Evolutionary conservation across 2,329 filamentous ascomycete species (phyloP).

Genomic region (Pyrenophora teres): DNA sequence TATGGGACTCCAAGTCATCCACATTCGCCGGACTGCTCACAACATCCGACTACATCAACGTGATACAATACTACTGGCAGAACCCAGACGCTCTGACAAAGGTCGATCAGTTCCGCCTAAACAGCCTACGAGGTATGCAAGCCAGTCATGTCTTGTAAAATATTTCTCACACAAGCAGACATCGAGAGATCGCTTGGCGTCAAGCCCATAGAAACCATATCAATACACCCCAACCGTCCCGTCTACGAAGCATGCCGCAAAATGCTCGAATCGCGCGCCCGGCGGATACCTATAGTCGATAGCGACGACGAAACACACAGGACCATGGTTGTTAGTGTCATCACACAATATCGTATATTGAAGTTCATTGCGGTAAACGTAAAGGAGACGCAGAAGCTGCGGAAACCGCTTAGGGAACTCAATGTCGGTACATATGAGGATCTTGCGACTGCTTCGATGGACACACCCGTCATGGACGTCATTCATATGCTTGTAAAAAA

Average conservation of each 20-base stretch:
- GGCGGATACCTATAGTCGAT: constrained; percentile 91
- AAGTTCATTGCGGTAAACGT: constrained; percentile 99
- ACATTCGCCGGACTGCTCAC: constrained; percentile 94
- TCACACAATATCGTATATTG: constrained; percentile 96
- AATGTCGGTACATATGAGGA: constrained; percentile 82
- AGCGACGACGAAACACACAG: constrained; percentile 91
- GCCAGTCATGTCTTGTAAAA: background rate
- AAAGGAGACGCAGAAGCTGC: constrained; percentile 82
- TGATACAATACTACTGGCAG: constrained; percentile 99
- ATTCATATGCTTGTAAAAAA: constrained; percentile 91
- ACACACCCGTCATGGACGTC: constrained; percentile 88
- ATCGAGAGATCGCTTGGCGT: constrained; percentile 95
- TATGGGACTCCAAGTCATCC: constrained; percentile 94
- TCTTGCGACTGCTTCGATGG: constrained; percentile 83
- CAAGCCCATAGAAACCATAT: constrained; percentile 88
- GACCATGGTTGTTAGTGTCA: constrained; percentile 92
- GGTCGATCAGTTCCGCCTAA: constrained; percentile 91
- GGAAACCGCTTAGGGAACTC: constrained; percentile 84
- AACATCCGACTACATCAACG: constrained; percentile 96
- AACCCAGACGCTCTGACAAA: constrained; percentile 87
- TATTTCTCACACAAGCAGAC: constrained; percentile 60
- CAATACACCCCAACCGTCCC: constrained; percentile 87
- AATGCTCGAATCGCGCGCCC: constrained; percentile 91
- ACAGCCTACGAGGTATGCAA: constrained; percentile 80
- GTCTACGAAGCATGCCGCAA: constrained; percentile 93